Conservation (phyloP, 176 grass and related monocot species). For the barley (Hordeum vulgare) region DNA sequence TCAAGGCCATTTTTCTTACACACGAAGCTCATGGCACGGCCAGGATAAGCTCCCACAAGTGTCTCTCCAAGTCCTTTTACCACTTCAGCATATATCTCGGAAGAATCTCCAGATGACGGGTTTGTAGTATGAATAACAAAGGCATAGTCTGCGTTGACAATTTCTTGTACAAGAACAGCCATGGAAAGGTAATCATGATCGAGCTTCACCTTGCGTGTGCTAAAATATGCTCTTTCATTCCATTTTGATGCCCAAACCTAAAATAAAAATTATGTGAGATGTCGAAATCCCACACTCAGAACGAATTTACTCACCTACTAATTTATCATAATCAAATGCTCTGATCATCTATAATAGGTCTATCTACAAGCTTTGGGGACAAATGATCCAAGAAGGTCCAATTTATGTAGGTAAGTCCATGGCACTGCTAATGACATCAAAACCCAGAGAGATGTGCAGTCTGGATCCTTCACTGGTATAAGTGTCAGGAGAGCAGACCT, state of each 20-base stretch:
- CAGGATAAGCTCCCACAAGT: conserved; percentile 85
- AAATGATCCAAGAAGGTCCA: not conserved
- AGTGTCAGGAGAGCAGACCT: conserved; percentile 36
- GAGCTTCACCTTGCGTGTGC: conserved; percentile 85
- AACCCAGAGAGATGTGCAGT: not conserved
- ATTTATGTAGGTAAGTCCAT: conserved; percentile 10
- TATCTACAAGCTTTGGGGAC: not conserved
- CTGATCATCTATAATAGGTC: not conserved
- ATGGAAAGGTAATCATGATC: conserved; percentile 92
- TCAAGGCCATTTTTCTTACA: conserved; percentile 76
- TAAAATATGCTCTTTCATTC: conserved; percentile 99
- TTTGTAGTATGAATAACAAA: conserved; percentile 99
- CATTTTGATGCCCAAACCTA: conserved; percentile 99
- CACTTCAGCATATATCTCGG: conserved; percentile 97
- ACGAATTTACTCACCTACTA: not conserved
- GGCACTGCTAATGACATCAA: not conserved
- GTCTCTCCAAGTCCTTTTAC: conserved; percentile 97
- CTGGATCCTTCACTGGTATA: not conserved
- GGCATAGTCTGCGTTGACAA: conserved; percentile 95
- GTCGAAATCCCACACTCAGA: not conserved
- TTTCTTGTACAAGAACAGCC: conserved; percentile 98
- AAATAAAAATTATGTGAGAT: conserved; percentile 6
- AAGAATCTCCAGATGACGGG: conserved; percentile 75
- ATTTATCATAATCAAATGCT: conserved; percentile 8
- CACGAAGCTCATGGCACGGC: conserved; percentile 86